Evolutionary conservation across 805 yeast species (phyloP).

Genomic region (Clavispora vitiphila): DNA sequence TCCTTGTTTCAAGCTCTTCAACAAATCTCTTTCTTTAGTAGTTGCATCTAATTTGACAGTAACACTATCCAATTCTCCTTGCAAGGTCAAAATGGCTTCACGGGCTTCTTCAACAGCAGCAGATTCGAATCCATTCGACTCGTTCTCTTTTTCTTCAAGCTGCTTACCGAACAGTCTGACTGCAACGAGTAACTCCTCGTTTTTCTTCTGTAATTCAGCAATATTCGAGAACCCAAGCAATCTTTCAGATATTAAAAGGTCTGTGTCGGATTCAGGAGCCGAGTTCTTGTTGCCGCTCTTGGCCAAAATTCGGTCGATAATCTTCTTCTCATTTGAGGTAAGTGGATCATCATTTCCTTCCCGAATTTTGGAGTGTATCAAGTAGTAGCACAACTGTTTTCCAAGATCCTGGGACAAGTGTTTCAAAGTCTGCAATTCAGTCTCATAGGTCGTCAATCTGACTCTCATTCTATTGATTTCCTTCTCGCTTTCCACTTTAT

Average conservation of each 20-base stretch:
- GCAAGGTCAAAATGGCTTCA: slow-evolving; percentile 59
- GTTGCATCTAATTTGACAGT: slow-evolving; percentile 50
- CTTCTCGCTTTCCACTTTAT: slow-evolving; percentile 41
- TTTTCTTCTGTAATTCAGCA: slow-evolving; percentile 65
- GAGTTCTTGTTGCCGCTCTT: slow-evolving; percentile 26
- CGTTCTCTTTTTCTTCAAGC: slow-evolving; percentile 59
- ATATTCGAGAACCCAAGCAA: slow-evolving; percentile 65
- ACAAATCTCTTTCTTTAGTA: slow-evolving; percentile 65
- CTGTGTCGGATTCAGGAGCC: slow-evolving; percentile 58
- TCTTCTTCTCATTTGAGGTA: slow-evolving; percentile 58
- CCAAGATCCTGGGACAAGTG: slow-evolving; percentile 69
- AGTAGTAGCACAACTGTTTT: slow-evolving; percentile 70
- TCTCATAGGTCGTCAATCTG: slow-evolving; percentile 37
- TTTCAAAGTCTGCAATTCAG: slow-evolving; percentile 45
- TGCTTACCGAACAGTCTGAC: slow-evolving; percentile 68
- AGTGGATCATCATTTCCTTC: slow-evolving; percentile 57
- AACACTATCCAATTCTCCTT: slow-evolving; percentile 50
- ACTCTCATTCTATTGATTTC: slow-evolving; percentile 31
- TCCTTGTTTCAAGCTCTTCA: slow-evolving; percentile 27
- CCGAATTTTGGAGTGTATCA: slow-evolving; percentile 60
- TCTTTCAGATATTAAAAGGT: slow-evolving; percentile 63
- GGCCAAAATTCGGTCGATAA: slow-evolving; percentile 51
- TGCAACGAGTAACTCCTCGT: slow-evolving; percentile 63
- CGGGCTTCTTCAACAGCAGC: slow-evolving; percentile 58
- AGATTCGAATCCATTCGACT: slow-evolving; percentile 37